phyloP scores from a whole-genome alignment of 768 basidiomycete genomes.

The Naganishia onofrii region DNA sequence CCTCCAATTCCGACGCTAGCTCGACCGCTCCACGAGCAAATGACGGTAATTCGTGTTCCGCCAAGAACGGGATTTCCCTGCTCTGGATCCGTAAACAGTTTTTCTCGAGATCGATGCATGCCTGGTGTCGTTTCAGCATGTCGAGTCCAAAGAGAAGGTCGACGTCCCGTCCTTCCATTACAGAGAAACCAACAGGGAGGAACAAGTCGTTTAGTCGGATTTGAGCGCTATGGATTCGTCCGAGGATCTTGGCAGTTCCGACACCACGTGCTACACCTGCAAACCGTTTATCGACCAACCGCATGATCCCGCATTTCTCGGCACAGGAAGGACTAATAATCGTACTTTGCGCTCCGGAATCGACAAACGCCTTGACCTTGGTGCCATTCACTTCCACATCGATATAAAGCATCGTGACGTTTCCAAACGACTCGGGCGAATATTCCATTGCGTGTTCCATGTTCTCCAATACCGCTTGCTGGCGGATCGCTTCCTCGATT shows the following conservation, averaged over 20 bases:
- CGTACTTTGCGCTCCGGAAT: conserved; percentile 94
- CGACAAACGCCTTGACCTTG: conserved; percentile 93
- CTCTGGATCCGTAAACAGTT: conserved; percentile 87
- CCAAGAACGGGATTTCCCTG: conserved; percentile 79
- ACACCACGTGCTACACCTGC: conserved; percentile 88
- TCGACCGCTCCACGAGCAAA: conserved; percentile 58
- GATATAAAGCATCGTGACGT: conserved; percentile 95
- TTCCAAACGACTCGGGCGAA: conserved; percentile 84
- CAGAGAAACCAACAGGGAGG: conserved; percentile 86
- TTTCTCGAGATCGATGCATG: conserved; percentile 88
- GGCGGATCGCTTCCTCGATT: conserved; percentile 90
- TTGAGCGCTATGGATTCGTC: conserved; percentile 88
- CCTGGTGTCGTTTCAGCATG: conserved; percentile 97
- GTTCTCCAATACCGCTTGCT: conserved; percentile 86
- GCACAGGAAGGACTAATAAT: conserved; percentile 94
- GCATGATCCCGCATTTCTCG: conserved; percentile 93
- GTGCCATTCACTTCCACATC: conserved; percentile 86
- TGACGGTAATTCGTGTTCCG: conserved; percentile 91
- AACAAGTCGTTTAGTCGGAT: conserved; percentile 78
- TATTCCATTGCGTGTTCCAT: conserved; percentile 91
- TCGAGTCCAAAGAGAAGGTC: conserved; percentile 98
- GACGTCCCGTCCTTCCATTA: conserved; percentile 92
- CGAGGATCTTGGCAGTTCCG: conserved; percentile 89
- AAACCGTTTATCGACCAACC: conserved; percentile 81
- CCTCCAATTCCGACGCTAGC: conserved; percentile 40